Base-by-base conservation (phyloP, 1,284 basidiomycete genomes). In the Phlebopus sp. region DNA sequence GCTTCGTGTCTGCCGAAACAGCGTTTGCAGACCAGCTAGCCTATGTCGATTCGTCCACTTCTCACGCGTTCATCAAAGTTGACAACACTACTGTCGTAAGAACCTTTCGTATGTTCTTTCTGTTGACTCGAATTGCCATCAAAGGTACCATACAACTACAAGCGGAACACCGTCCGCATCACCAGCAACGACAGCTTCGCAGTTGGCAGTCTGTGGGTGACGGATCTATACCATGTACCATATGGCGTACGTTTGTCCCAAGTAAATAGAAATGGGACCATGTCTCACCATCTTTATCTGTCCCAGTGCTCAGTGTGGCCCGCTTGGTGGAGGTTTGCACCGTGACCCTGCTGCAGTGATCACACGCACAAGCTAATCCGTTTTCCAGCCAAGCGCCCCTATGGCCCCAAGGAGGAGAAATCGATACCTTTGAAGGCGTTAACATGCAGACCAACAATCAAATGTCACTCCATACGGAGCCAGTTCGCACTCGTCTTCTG, bases 351-450 rank as follows among this genome's bases (percentile, higher is more conserved):
- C 5, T 32, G 35, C 15, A 15, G 30, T 44, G 29, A 42, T 40
- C 25, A 15, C n/a, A 11, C 13, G 31, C 15, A 34, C 17, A 5
- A 11, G 37, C 10, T 13, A 45, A 34, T 29, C 4, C 39, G 40
- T 14, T 9, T 46, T 13, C 13, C 27, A 75, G 73, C n/a, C 77
- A 79, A 56, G 77, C 82, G 2, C 67, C 73, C 5, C 62, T 67
- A 25, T 86, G 85, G 85, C 84, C 84, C 1, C 62, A 63, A 19
- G 84, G 84, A 51, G 84, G 74, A 31, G 84, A 86, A 60, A 86
- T 89, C 53, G 87, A 91, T 64, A 86, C 84, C 4, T 81, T 90
- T 53, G 88, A 91, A 65, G 83, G 80, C 37, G 80, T 87, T 46
- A 90, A 91, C 64, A 69, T 78, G 50, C 74, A 74, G 40, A 74